phyloP scores from a whole-genome alignment of 192 early-diverging fungal genomes.

The Coemansia sp. region DNA sequence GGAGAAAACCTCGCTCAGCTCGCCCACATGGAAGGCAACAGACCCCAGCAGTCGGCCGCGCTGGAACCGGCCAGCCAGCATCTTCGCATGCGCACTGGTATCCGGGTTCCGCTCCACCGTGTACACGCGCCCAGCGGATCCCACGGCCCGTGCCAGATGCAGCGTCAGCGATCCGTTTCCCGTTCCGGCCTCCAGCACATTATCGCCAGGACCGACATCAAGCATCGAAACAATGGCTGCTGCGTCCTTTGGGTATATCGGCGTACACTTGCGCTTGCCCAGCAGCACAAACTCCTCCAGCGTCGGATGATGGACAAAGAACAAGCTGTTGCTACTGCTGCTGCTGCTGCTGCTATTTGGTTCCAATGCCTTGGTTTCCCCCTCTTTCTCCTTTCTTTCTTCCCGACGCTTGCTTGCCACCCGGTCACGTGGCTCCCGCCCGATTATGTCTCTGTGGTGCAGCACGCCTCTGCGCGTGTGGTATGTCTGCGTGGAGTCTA shows the following conservation, averaged over 20 bases:
- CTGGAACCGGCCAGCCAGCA: constrained; percentile 53
- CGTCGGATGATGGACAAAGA: constrained; percentile 43
- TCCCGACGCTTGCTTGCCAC: constrained; percentile 5
- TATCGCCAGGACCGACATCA: constrained; percentile 58
- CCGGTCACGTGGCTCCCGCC: constrained; percentile 19
- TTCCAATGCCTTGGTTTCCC: no score
- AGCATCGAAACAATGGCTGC: constrained; percentile 53
- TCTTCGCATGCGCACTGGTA: constrained; percentile 52
- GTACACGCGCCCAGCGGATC: constrained; percentile 36
- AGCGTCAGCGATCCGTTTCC: constrained; percentile 68
- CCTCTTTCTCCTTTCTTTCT: constrained; percentile 2
- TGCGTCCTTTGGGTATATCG: constrained; percentile 72
- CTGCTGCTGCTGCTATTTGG: no score
- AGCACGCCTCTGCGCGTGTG: constrained; percentile 20
- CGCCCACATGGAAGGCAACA: constrained; percentile 52
- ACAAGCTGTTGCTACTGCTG: not conserved
- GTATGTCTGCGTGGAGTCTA: not conserved
- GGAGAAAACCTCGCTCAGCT: constrained; percentile 19
- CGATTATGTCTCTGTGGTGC: constrained; percentile 30
- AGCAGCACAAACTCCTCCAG: constrained; percentile 32
- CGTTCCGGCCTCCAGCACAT: constrained; percentile 68
- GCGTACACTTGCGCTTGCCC: constrained; percentile 37
- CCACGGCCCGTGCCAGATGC: constrained; percentile 61
- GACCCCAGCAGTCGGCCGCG: constrained; percentile 52
- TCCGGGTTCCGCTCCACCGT: constrained; percentile 58